A percentile compares a stretch with the other conserved stretches of the same genome.
Conservation (phyloP, 2,329 filamentous ascomycete genomes). For the Lasiodiplodia theobromae region DNA sequence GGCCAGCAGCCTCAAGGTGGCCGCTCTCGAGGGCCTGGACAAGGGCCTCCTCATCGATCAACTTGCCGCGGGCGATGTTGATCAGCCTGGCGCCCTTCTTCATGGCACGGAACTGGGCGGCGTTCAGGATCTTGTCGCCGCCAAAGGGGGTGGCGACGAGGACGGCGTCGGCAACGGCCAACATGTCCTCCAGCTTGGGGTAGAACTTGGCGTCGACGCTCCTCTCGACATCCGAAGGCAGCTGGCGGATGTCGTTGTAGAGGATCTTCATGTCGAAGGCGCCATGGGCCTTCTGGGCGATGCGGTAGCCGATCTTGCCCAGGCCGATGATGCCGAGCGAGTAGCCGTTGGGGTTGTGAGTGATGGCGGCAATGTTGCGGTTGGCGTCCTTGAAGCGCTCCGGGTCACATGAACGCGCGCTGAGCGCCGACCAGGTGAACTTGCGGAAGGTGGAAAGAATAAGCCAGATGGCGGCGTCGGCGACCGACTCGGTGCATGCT, state of each 20-base stretch:
- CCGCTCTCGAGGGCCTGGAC: constrained; percentile 56
- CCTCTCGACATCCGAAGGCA: constrained; percentile 31
- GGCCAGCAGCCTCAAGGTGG: constrained; percentile 56
- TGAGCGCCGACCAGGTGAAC: constrained; percentile 33
- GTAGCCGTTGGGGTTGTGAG: constrained; percentile 37
- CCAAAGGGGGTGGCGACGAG: constrained; percentile 45
- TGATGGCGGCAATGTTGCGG: constrained; percentile 32
- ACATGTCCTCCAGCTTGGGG: constrained; percentile 39
- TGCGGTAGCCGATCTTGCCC: constrained; percentile 45
- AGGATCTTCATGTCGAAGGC: constrained; percentile 45
- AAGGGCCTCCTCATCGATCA: constrained; percentile 60
- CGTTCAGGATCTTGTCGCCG: constrained; percentile 38
- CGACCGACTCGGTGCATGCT: constrained; percentile 72
- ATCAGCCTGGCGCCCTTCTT: constrained; percentile 59
- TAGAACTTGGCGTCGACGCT: constrained; percentile 38
- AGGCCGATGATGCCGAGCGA: constrained; percentile 46
- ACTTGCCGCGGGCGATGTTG: constrained; percentile 60
- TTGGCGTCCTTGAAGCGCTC: constrained; percentile 32
- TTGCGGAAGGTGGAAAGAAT: constrained; percentile 68
- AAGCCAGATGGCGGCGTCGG: constrained; percentile 66
- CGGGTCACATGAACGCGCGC: constrained; percentile 32
- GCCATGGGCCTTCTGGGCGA: constrained; percentile 38
- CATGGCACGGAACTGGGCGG: constrained; percentile 53
- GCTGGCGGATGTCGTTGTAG: constrained; percentile 40
- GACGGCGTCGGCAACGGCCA: constrained; percentile 40